Evolutionary conservation across 2,329 filamentous ascomycete genomes (phyloP).

Genomic region (Penicillium sp.): DNA sequence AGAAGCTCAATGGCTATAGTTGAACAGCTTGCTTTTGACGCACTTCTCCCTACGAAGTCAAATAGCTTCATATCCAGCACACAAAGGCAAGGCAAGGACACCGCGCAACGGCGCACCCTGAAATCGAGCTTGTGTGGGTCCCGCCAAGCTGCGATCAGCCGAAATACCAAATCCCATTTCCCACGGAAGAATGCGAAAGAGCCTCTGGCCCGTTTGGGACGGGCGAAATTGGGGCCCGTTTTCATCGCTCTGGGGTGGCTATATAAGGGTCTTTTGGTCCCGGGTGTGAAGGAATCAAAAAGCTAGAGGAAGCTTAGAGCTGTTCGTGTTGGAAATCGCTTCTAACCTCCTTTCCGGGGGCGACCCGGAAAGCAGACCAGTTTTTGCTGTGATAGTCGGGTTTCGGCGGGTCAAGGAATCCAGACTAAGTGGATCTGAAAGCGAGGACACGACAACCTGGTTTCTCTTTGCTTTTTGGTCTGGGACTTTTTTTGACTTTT

Average conservation of each 20-base stretch:
- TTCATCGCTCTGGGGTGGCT: neutral
- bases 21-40: neutral
- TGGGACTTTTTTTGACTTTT: neutral
- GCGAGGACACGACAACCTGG: slow-evolving; percentile 16
- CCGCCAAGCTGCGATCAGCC: slow-evolving; percentile 27
- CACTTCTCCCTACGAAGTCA: too few relatives aligned
- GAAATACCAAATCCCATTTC: slow-evolving; percentile 17
- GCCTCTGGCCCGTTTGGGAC: slow-evolving; percentile 15
- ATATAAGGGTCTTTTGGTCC: slow-evolving; percentile 7
- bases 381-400: slow-evolving; percentile 16
- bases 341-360: slow-evolving; percentile 15
- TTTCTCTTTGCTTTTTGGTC: slow-evolving; percentile 3
- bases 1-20: neutral
- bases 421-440: slow-evolving; percentile 23
- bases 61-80: too few relatives aligned
- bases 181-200: slow-evolving; percentile 13
- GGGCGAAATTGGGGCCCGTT: neutral
- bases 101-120: slow-evolving; percentile 8
- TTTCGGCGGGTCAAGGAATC: slow-evolving; percentile 25
- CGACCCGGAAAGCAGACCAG: slow-evolving; percentile 15
- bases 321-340: slow-evolving; percentile 6
- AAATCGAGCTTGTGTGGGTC: slow-evolving; percentile 30
- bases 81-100: neutral
- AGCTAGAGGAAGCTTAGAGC: neutral
- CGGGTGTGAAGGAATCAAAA: neutral